phyloP scores from a whole-genome alignment of 805 yeast species.

The Yarrowia osloensis region DNA sequence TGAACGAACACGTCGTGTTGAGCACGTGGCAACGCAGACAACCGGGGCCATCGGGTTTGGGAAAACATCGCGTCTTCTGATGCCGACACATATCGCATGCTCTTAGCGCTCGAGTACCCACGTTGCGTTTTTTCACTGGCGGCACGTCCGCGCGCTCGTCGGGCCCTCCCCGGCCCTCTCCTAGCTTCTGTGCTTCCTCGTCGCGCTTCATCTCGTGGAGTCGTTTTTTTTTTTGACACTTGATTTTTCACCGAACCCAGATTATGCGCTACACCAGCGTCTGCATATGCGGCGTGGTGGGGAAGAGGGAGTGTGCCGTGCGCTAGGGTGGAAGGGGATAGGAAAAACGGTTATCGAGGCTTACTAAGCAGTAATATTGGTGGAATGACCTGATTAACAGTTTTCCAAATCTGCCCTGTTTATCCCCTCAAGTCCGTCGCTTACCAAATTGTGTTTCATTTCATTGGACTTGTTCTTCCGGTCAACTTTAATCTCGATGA shows the following conservation, averaged over 20 bases:
- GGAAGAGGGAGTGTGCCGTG: neutral
- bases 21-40: conserved; percentile 63
- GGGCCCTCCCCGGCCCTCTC: neutral
- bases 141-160: neutral
- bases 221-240: neutral
- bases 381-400: too few relatives aligned
- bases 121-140: conserved; percentile 25
- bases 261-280: conserved; percentile 7
- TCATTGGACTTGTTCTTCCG: neutral
- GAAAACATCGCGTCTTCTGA: conserved; percentile 64
- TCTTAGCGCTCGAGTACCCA: conserved; percentile 46
- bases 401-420: too few relatives aligned
- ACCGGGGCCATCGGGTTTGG: conserved; percentile 48
- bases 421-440: too few relatives aligned
- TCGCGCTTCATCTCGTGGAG: conserved; percentile 4
- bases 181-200: conserved; percentile 2
- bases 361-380: too few relatives aligned
- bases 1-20: conserved; percentile 56
- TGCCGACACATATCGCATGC: conserved; percentile 60
- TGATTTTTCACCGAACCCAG: neutral
- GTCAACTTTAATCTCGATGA: neutral
- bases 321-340: too few relatives aligned
- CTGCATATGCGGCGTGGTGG: conserved; percentile 6
- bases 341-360: too few relatives aligned
- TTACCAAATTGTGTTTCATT: neutral